phyloP scores from a whole-genome alignment of 257 asterid species.

The Craterostigma plantagineum region DNA sequence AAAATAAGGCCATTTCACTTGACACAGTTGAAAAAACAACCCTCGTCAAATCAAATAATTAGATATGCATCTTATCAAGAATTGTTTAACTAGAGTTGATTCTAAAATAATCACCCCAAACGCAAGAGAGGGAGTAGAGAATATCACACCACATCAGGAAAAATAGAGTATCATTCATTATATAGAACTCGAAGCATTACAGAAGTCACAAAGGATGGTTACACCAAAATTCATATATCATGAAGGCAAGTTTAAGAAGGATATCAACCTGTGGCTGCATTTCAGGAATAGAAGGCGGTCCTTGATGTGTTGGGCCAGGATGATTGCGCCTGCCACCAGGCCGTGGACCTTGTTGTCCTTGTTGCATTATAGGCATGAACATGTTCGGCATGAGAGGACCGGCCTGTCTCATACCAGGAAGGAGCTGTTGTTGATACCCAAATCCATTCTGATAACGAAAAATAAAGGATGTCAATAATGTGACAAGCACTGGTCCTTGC shows the following conservation, averaged over 20 bases:
- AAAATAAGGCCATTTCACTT: too few species aligned
- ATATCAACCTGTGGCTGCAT: constrained; percentile 70
- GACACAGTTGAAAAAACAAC: too few species aligned
- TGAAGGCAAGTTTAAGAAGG: neutral
- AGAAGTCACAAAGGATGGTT: too few species aligned
- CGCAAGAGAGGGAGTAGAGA: too few species aligned
- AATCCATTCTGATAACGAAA: constrained; percentile 59
- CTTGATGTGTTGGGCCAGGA: constrained; percentile 57
- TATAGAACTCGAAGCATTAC: too few species aligned
- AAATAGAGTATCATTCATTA: too few species aligned
- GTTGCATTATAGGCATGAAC: constrained; percentile 80
- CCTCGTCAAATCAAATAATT: neutral
- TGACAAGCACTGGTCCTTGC: neutral
- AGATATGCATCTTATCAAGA: too few species aligned
- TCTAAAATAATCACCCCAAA: too few species aligned
- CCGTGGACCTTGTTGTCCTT: constrained; percentile 88
- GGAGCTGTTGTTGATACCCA: constrained; percentile 96
- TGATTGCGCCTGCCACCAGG: constrained; percentile 59
- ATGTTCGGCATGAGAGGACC: constrained; percentile 80
- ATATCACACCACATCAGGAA: neutral
- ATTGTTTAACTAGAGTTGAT: too few species aligned
- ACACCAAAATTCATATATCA: neutral
- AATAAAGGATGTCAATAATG: neutral
- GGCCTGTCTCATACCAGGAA: constrained; percentile 85
- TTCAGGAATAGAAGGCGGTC: constrained; percentile 57